Percentiles rank a stretch among this genome's conserved stretches.
phyloP scores from a whole-genome alignment of 2,329 filamentous ascomycete genomes.

The Epichloe coenophiala region DNA sequence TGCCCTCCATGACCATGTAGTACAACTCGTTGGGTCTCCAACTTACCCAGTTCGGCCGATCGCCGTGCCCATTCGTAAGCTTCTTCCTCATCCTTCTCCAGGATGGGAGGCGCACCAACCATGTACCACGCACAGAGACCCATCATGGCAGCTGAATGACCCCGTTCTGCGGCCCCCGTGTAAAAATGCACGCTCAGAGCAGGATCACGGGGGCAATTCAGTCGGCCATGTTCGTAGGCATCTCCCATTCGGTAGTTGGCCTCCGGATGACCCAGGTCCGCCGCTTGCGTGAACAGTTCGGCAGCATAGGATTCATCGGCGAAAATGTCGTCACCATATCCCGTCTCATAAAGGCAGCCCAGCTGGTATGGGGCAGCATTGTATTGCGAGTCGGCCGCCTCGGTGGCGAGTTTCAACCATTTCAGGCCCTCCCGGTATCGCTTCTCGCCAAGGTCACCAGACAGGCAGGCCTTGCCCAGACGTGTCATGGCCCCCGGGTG shows the following conservation, averaged over 20 bases:
- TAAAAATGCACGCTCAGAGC: conserved; percentile 96
- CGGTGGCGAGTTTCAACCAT: conserved; percentile 88
- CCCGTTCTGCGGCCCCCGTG: conserved; percentile 75
- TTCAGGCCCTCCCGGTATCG: conserved; percentile 85
- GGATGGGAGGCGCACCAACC: conserved; percentile 78
- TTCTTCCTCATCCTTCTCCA: conserved; percentile 91
- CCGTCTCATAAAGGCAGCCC: conserved; percentile 74
- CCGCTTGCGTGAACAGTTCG: conserved; percentile 86
- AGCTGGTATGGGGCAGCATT: conserved; percentile 88
- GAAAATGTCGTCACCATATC: conserved; percentile 92
- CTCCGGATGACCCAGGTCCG: conserved; percentile 78
- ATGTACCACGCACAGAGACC: conserved; percentile 97
- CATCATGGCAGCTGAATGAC: conserved; percentile 88
- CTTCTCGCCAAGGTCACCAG: conserved; percentile 76
- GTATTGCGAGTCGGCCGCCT: conserved; percentile 83
- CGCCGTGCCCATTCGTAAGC: conserved; percentile 91
- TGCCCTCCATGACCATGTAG: fast-evolving
- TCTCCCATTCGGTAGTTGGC: conserved; percentile 86
- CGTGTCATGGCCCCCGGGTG: conserved; percentile 92
- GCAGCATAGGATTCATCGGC: conserved; percentile 81
- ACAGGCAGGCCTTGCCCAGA: conserved; percentile 79
- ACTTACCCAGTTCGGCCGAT: conserved; percentile 71
- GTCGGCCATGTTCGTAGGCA: conserved; percentile 83
- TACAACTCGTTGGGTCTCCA: background rate
- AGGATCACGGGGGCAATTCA: conserved; percentile 80